Percentiles rank a stretch among this genome's conserved stretches.
Conservation (phyloP, 352 stramenopile species). For the Phytophthora crassamura region DNA sequence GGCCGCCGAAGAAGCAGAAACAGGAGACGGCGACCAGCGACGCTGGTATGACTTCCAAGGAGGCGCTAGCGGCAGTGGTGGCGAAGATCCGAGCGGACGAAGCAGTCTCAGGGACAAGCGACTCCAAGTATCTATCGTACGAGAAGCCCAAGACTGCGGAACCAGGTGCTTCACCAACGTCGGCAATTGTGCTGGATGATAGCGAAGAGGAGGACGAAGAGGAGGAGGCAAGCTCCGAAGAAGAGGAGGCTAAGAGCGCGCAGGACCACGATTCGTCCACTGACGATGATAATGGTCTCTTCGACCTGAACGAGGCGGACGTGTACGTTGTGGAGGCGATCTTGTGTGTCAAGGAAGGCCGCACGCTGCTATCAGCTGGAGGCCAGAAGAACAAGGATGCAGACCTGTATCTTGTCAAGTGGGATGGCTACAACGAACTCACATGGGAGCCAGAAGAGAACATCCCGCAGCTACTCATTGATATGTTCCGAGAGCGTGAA, state of each 20-base stretch:
- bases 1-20: conserved; percentile 17
- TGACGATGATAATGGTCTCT: conserved; percentile 68
- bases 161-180: conserved; percentile 43
- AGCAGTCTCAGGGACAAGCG: conserved; percentile 7
- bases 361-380: conserved; percentile 42
- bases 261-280: conserved; percentile 59
- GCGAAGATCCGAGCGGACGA: conserved; percentile 45
- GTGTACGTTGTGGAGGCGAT: conserved; percentile 80
- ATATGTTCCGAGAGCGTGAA: conserved; percentile 65
- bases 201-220: conserved; percentile 51
- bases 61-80: conserved; percentile 35
- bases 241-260: conserved; percentile 28
- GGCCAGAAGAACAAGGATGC: conserved; percentile 55
- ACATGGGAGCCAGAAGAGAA: conserved; percentile 81
- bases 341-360: conserved; percentile 68
- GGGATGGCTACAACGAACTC: conserved; percentile 80
- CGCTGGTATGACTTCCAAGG: conserved; percentile 22
- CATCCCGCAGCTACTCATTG: conserved; percentile 67
- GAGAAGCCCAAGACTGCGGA: conserved; percentile 14
- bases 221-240: conserved; percentile 37
- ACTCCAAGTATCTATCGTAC: conserved; percentile 44
- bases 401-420: conserved; percentile 81
- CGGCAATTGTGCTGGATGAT: conserved; percentile 65
- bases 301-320: conserved; percentile 79
- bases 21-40: conserved; percentile 6